These are phyloP conservation scores for Insectozyma bohioensis DNA, from an alignment of 1,139 yeast genomes.

Conservation along the genomic window DNA sequence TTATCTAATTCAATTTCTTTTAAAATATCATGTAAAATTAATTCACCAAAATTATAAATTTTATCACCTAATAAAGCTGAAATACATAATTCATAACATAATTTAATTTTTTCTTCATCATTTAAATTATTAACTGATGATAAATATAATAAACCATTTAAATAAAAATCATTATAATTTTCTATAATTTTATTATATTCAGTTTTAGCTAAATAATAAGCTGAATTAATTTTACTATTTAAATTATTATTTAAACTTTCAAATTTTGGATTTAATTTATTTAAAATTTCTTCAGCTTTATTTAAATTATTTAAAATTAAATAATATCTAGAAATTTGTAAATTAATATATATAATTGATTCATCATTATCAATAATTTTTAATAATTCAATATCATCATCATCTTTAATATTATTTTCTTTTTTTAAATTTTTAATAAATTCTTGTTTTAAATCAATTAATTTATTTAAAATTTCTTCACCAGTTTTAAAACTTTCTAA, in stretches of 20 bases:
- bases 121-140: conserved; percentile 44
- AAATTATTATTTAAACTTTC: conserved; percentile 54
- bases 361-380: conserved; percentile 40
- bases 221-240: conserved; percentile 74
- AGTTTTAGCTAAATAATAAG: conserved; percentile 79
- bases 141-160: conserved; percentile 55
- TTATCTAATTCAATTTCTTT: conserved; percentile 41
- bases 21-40: conserved; percentile 85
- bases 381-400: conserved; percentile 34
- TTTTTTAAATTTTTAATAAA: conserved; percentile 40
- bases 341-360: conserved; percentile 58
- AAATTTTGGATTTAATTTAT: conserved; percentile 55
- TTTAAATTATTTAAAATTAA: conserved; percentile 56
- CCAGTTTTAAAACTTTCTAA: conserved; percentile 48
- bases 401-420: conserved; percentile 25
- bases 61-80: conserved; percentile 90
- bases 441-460: conserved; percentile 49
- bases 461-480: conserved; percentile 54
- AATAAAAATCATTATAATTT: conserved; percentile 80
- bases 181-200: conserved; percentile 71
- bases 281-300: conserved; percentile 70
- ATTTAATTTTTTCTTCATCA: conserved; percentile 30
- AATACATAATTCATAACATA: conserved; percentile 80
- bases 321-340: conserved; percentile 76
- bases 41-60: conserved; percentile 94